Percentiles rank a stretch among this genome's conserved stretches.
Conservation (phyloP, 495 filamentous ascomycete species). For the Hyphodiscus hymeniophilus region DNA sequence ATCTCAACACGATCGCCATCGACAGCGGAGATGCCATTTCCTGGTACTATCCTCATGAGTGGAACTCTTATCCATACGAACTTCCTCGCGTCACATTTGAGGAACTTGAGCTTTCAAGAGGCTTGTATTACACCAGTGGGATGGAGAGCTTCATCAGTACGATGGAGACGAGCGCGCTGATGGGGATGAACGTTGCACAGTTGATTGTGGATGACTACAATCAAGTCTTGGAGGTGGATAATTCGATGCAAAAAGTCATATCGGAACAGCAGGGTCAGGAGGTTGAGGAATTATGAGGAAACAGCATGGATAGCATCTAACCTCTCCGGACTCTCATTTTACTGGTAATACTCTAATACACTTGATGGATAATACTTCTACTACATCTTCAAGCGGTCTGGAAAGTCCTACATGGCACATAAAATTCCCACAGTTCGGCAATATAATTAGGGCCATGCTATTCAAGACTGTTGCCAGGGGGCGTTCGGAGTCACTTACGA, state of each 20-base stretch:
- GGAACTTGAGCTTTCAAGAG: constrained; percentile 56
- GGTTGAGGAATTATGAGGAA: constrained; percentile 6
- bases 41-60: constrained; percentile 65
- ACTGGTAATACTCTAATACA: too few species aligned
- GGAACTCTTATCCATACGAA: constrained; percentile 79
- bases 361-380: too few species aligned
- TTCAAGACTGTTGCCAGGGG: too few species aligned
- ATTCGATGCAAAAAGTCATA: neutral
- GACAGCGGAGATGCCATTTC: constrained; percentile 45
- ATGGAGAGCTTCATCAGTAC: constrained; percentile 95
- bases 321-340: too few species aligned
- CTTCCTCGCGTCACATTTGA: constrained; percentile 84
- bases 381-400: too few species aligned
- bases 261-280: neutral
- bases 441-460: too few species aligned
- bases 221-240: constrained; percentile 5
- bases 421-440: too few species aligned
- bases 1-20: constrained; percentile 24
- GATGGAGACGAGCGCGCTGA: constrained; percentile 94
- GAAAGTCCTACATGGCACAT: too few species aligned
- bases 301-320: neutral
- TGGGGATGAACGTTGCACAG: constrained; percentile 90
- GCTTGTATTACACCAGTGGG: constrained; percentile 83
- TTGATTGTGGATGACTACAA: constrained; percentile 54
- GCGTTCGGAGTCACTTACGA: too few species aligned